Evolutionary conservation across 2,329 filamentous ascomycete species (phyloP), one percentile per base, ranked within the genome.

Genomic region (Apiospora phragmitis): DNA sequence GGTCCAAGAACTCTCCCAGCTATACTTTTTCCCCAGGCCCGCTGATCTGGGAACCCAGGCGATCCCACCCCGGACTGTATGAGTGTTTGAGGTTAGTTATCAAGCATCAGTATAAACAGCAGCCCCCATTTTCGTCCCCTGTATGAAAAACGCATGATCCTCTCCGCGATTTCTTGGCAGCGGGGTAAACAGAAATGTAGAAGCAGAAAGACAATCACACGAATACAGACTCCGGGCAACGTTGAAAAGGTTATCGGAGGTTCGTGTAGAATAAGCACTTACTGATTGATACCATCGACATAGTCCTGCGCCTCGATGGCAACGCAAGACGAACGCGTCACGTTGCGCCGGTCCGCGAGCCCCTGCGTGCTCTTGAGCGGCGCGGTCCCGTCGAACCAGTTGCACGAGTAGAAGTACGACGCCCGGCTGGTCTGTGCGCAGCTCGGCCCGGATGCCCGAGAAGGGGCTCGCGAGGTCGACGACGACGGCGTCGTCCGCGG

Each of bases 241-340:
- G n/a, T n/a, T n/a, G n/a, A n/a, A n/a, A n/a, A n/a, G n/a, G n/a
- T n/a, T n/a, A n/a, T n/a, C n/a, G n/a, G n/a, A n/a, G n/a, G n/a
- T n/a, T n/a, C n/a, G n/a, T n/a, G n/a, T n/a, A n/a, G n/a, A n/a
- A n/a, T n/a, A n/a, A n/a, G n/a, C n/a, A 81, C 84, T 79, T 77
- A 85, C 84, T 92, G 87, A 79, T 94, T 94, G 80, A 94, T 93
- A 3, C 88, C 92, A 78, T 94, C 92, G 71, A 93, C 92, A 85
- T 90, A 94, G 77, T 93, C 92, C 79, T 94, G 89, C 2, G 92
- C 90, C 81, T 94, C 93, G 77, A 94, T 89, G 42, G 93, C 93
- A 8, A 94, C 79, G 77, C 92, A 94, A 26, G 90, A 92, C 76
- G 91, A 91, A 78, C 92, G 79, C 70, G 83, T 82, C 9, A 89